These are phyloP conservation scores for Pichia sp. DNA, from an alignment of 1,139 yeast species.

Conservation along the genomic window DNA sequence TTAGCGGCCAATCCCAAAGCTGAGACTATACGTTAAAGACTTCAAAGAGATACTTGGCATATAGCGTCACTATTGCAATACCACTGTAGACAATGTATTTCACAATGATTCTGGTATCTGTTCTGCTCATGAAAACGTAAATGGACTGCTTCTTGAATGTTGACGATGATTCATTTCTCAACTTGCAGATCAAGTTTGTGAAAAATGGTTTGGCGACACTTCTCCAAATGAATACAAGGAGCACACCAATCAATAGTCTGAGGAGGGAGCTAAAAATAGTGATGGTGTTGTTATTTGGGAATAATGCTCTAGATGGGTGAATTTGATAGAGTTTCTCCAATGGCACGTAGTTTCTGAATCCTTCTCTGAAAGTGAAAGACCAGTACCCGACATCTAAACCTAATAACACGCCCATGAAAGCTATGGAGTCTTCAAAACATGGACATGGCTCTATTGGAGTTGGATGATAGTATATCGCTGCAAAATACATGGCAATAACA, in stretches of 20 bases:
- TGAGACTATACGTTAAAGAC: neutral
- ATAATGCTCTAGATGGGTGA: neutral
- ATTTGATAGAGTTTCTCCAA: slow-evolving; percentile 30
- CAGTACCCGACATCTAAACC: slow-evolving; percentile 64
- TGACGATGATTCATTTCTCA: slow-evolving; percentile 28
- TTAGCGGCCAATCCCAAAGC: slow-evolving; percentile 29
- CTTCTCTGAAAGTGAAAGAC: slow-evolving; percentile 17
- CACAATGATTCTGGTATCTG: slow-evolving; percentile 70
- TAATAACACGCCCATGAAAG: slow-evolving; percentile 81
- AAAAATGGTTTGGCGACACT: slow-evolving; percentile 56
- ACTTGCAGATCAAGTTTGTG: slow-evolving; percentile 13
- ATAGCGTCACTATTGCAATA: slow-evolving; percentile 40
- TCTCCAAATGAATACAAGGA: slow-evolving; percentile 63
- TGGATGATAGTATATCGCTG: slow-evolving; percentile 61
- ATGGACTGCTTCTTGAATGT: neutral
- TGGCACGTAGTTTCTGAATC: neutral
- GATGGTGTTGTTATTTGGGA: neutral
- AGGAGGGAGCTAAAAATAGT: slow-evolving; percentile 27
- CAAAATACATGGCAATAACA: slow-evolving; percentile 30
- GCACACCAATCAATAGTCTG: slow-evolving; percentile 52
- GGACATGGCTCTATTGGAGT: slow-evolving; percentile 94
- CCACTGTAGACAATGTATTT: slow-evolving; percentile 72
- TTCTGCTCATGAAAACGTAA: slow-evolving; percentile 47
- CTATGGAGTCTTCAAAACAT: slow-evolving; percentile 92
- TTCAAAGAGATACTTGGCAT: slow-evolving; percentile 25